These are phyloP conservation scores for Lichtheimia corymbifera DNA, from an alignment of 371 early-diverging fungal genomes.

Conservation along the genomic window DNA sequence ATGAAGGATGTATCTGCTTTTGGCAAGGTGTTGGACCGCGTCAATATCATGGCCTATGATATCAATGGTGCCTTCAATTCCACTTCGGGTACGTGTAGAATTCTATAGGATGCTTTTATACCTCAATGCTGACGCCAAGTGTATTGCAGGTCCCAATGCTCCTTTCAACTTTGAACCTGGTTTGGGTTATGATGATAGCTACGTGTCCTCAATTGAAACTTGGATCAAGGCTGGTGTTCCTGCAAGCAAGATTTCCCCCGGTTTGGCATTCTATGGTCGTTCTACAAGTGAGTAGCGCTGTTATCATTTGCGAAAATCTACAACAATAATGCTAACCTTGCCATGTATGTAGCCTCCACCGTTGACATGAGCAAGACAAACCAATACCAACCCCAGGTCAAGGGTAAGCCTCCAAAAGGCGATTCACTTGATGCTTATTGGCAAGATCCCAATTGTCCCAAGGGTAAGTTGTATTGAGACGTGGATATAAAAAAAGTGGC, in stretches of 20 bases:
- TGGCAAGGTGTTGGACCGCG: conserved; percentile 63
- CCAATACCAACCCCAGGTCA: conserved; percentile 39
- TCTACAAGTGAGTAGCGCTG: conserved; percentile 36
- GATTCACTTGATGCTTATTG: conserved; percentile 57
- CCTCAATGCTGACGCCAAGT: not conserved
- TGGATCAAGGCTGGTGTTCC: conserved; percentile 66
- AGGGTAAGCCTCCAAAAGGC: conserved; percentile 38
- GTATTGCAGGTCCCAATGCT: conserved; percentile 54
- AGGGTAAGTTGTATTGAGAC: not conserved
- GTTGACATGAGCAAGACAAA: conserved; percentile 27
- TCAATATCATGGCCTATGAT: conserved; percentile 64
- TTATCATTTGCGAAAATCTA: not conserved
- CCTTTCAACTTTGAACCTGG: conserved; percentile 59
- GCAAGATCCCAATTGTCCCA: conserved; percentile 52
- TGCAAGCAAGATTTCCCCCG: conserved; percentile 57
- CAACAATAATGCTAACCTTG: not conserved
- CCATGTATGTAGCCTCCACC: conserved; percentile 4
- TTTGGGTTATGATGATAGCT: conserved; percentile 42
- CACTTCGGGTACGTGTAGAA: conserved; percentile 41
- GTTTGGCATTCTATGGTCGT: conserved; percentile 67
- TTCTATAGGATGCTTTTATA: too few relatives aligned
- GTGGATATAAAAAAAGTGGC: too few relatives aligned
- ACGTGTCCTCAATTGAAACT: conserved; percentile 51
- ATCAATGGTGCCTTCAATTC: conserved; percentile 65
- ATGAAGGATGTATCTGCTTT: conserved; percentile 62